Evolutionary conservation across 768 basidiomycete species (phyloP).

Genomic region (Tricholoma saponaceum): DNA sequence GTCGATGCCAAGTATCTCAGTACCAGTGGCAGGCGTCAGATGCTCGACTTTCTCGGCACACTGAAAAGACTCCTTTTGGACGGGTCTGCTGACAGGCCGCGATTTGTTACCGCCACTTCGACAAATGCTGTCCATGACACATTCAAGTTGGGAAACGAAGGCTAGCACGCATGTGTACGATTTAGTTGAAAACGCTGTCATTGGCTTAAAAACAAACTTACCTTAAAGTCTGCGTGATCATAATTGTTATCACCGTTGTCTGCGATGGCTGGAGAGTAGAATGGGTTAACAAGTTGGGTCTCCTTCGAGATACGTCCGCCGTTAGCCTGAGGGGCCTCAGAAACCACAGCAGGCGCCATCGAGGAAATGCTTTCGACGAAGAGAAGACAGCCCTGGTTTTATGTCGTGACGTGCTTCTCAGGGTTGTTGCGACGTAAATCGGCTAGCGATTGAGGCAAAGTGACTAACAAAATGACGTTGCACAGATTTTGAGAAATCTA

Average conservation of each 20-base stretch:
- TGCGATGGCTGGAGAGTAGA: constrained; percentile 58
- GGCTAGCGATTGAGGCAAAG: neutral
- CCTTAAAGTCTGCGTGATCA: constrained; percentile 44
- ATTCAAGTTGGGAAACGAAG: constrained; percentile 58
- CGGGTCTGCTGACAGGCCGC: constrained; percentile 64
- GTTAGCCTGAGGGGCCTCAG: constrained; percentile 4
- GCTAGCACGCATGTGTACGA: constrained; percentile 33
- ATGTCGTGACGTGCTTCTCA: neutral
- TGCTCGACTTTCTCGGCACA: constrained; percentile 63
- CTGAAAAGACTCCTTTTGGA: constrained; percentile 60
- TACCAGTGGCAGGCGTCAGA: constrained; percentile 70
- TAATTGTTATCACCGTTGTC: constrained; percentile 51
- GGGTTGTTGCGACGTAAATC: neutral
- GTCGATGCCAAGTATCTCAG: constrained; percentile 71
- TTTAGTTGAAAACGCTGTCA: neutral
- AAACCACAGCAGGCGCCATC: constrained; percentile 18
- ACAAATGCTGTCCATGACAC: constrained; percentile 61
- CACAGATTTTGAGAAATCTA: neutral
- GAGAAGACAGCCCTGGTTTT: neutral
- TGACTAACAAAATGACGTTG: neutral
- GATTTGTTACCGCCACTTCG: constrained; percentile 58
- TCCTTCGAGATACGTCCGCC: constrained; percentile 3
- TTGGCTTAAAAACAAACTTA: neutral
- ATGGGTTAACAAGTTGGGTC: constrained; percentile 47
- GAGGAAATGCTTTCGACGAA: neutral